Evolutionary conservation across 306 rosid genomes (phyloP).

Genomic region (Fragaria ananassa): DNA sequence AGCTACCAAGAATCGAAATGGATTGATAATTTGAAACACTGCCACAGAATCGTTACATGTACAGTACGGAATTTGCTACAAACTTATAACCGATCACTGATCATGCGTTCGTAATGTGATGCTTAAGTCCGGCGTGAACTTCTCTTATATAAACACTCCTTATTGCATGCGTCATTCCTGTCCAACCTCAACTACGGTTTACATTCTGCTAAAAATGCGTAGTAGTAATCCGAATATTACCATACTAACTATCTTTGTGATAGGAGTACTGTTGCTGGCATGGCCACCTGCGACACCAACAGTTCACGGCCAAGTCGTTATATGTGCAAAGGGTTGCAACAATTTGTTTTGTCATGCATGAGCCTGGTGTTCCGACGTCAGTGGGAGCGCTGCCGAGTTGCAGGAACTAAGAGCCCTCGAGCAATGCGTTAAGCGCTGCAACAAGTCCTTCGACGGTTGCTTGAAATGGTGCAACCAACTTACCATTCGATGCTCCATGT

Average conservation of each 20-base stretch:
- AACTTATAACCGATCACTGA: neutral
- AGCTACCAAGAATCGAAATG: too few relatives aligned
- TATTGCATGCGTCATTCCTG: neutral
- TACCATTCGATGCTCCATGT: neutral
- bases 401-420: neutral
- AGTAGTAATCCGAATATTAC: neutral
- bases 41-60: neutral
- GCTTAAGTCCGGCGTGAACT: neutral
- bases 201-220: neutral
- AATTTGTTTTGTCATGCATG: neutral
- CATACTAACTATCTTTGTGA: neutral
- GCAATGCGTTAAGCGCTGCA: neutral
- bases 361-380: neutral
- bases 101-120: neutral
- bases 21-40: too few relatives aligned
- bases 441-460: neutral
- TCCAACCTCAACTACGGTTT: neutral
- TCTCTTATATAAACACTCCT: neutral
- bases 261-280: neutral
- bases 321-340: neutral
- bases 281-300: neutral
- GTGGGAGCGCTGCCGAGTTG: neutral
- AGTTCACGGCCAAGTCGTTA: neutral
- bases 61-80: neutral
- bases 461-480: neutral